A percentile compares a stretch with the other conserved stretches of the same genome.
Evolutionary conservation across 495 filamentous ascomycete species (phyloP).

Genomic region (Trichoderma gamsii): DNA sequence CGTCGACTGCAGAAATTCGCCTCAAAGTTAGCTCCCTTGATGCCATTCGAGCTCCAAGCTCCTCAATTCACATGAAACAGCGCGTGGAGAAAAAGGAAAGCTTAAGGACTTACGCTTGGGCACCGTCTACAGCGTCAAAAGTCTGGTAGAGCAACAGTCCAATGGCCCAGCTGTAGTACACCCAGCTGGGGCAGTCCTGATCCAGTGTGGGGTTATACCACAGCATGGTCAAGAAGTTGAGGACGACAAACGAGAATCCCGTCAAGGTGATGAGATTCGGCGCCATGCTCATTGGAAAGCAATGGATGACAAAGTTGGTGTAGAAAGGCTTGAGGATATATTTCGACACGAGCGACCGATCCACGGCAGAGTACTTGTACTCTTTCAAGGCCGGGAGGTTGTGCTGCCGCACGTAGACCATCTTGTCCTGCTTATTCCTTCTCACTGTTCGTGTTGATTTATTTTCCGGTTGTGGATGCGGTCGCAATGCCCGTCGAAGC

Average conservation of each 20-base stretch:
- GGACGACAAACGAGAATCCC: conserved; percentile 84
- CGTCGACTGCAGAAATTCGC: conserved; percentile 53
- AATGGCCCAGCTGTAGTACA: conserved; percentile 84
- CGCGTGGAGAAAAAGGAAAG: background rate
- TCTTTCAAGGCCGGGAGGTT: conserved; percentile 78
- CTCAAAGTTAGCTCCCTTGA: conserved; percentile 10
- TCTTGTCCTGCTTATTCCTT: conserved; percentile 25
- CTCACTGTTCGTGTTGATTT: background rate
- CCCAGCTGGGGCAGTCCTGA: conserved; percentile 88
- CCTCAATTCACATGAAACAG: no score
- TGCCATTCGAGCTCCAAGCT: background rate
- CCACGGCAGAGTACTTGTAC: conserved; percentile 89
- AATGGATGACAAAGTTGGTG: conserved; percentile 85
- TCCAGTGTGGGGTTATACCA: conserved; percentile 96
- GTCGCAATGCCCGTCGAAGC: background rate
- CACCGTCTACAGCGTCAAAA: conserved; percentile 93
- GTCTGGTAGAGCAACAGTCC: conserved; percentile 96
- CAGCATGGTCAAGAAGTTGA: conserved; percentile 86
- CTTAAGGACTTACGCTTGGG: conserved; percentile 65
- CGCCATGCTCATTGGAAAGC: conserved; percentile 95
- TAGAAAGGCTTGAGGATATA: conserved; percentile 98
- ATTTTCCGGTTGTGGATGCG: background rate
- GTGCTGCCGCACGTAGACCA: conserved; percentile 87
- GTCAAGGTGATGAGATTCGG: conserved; percentile 77
- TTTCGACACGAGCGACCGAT: conserved; percentile 79